Percentiles rank a stretch among this genome's conserved stretches.
phyloP scores from a whole-genome alignment of 2,329 filamentous ascomycete genomes.

The Diaporthe citriasiana region DNA sequence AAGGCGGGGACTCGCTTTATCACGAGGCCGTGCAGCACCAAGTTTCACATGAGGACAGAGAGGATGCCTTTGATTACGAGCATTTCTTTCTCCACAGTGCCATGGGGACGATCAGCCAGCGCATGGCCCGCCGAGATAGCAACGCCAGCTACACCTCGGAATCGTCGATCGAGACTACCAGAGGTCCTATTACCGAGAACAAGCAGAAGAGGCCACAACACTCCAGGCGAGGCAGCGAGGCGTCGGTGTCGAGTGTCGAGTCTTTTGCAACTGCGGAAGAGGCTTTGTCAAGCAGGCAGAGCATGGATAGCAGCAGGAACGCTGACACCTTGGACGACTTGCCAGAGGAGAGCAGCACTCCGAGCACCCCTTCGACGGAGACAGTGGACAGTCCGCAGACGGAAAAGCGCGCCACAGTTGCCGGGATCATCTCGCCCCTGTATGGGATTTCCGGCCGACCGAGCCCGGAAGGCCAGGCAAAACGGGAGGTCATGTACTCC shows the following conservation, averaged over 20 bases:
- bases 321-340: conserved; percentile 45
- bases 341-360: conserved; percentile 42
- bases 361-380: conserved; percentile 26
- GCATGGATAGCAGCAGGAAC: conserved; percentile 45
- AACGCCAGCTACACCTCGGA: conserved; percentile 70
- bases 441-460: conserved; percentile 19
- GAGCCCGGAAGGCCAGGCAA: conserved; percentile 46
- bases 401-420: conserved; percentile 47
- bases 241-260: conserved; percentile 65
- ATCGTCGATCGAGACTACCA: conserved; percentile 73
- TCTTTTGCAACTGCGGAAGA: conserved; percentile 72
- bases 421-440: conserved; percentile 28
- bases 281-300: conserved; percentile 57
- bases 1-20: conserved; percentile 75
- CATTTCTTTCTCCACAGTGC: conserved; percentile 96
- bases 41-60: conserved; percentile 89
- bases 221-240: conserved; percentile 59
- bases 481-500: conserved; percentile 48
- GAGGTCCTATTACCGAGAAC: conserved; percentile 57
- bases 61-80: conserved; percentile 96
- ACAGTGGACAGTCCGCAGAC: conserved; percentile 51
- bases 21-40: conserved; percentile 72
- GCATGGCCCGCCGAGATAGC: conserved; percentile 61
- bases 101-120: conserved; percentile 80
- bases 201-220: conserved; percentile 39